Evolutionary conservation across 805 yeast species (phyloP).

Genomic region (Maudiozyma bulderi): DNA sequence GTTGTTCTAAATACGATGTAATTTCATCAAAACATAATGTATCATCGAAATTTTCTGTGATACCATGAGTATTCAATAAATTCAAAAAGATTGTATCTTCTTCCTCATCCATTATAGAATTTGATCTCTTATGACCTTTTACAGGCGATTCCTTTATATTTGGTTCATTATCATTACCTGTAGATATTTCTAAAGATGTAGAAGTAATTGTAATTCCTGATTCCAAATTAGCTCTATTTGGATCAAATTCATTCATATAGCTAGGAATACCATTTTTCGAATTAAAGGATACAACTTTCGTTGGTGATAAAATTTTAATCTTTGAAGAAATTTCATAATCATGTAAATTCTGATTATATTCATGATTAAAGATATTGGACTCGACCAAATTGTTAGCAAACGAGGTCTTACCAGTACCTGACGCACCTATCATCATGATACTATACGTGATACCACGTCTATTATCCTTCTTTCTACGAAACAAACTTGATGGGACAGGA

Average conservation of each 20-base stretch:
- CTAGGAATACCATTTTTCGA: slow-evolving; percentile 53
- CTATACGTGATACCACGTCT: slow-evolving; percentile 69
- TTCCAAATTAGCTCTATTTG: slow-evolving; percentile 49
- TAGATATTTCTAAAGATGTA: slow-evolving; percentile 26
- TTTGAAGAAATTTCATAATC: slow-evolving; percentile 14
- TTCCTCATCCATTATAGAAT: slow-evolving; percentile 7
- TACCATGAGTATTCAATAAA: slow-evolving; percentile 66
- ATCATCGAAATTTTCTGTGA: slow-evolving; percentile 71
- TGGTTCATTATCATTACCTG: slow-evolving; percentile 7
- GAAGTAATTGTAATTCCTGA: slow-evolving; percentile 67
- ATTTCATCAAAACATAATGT: slow-evolving; percentile 58
- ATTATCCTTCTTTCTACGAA: slow-evolving; percentile 53
- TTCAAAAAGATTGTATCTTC: slow-evolving; percentile 42
- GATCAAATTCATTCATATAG: slow-evolving; percentile 52
- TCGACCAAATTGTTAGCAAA: slow-evolving; percentile 61
- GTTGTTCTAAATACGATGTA: slow-evolving; percentile 59
- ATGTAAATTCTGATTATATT: slow-evolving; percentile 35
- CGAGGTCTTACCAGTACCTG: slow-evolving; percentile 72
- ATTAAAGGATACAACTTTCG: slow-evolving; percentile 42
- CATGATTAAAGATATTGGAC: slow-evolving; percentile 51
- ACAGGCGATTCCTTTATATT: background rate
- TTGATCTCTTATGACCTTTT: background rate
- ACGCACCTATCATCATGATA: slow-evolving; percentile 60
- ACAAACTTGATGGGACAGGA: slow-evolving; percentile 16
- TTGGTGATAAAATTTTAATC: slow-evolving; percentile 22